phyloP scores from a whole-genome alignment of 2,329 filamentous ascomycete species.

The Fusarium mundagurra region DNA sequence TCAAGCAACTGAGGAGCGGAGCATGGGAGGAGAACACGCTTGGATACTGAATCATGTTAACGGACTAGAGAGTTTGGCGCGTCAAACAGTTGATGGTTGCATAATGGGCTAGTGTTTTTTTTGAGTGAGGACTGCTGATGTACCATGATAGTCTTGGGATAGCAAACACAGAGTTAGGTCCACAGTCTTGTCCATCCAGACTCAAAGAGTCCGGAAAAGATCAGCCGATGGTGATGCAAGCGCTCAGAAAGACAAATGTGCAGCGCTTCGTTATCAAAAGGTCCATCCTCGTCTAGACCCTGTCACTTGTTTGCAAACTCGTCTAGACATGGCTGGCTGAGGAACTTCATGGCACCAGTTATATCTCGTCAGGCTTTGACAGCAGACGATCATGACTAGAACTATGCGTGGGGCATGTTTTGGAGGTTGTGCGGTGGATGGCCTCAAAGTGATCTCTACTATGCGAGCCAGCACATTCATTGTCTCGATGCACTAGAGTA shows the following conservation, averaged over 20 bases:
- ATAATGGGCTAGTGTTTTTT: slow-evolving; percentile 31
- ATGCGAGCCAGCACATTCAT: slow-evolving; percentile 5
- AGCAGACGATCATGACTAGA: neutral
- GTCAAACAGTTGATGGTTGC: slow-evolving; percentile 16
- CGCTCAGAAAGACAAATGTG: neutral
- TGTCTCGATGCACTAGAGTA: neutral
- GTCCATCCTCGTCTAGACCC: slow-evolving; percentile 4
- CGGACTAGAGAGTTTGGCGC: slow-evolving; percentile 9
- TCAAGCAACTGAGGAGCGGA: neutral
- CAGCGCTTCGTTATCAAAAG: neutral
- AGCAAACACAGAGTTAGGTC: slow-evolving; percentile 25
- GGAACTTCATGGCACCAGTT: neutral
- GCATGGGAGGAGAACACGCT: neutral
- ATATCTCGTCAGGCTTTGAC: neutral
- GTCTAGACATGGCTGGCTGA: neutral
- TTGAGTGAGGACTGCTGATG: slow-evolving; percentile 10
- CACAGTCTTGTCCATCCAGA: neutral
- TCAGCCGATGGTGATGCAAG: neutral
- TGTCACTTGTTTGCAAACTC: neutral
- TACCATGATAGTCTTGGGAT: slow-evolving; percentile 4
- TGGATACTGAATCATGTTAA: slow-evolving; percentile 19
- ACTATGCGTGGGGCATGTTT: slow-evolving; percentile 13
- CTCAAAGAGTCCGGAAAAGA: neutral
- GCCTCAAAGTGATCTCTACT: slow-evolving; percentile 11
- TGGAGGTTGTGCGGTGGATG: slow-evolving; percentile 8